Base-by-base conservation (phyloP, 1,139 yeast genomes). In the Lodderomyces oxycetoniae region DNA sequence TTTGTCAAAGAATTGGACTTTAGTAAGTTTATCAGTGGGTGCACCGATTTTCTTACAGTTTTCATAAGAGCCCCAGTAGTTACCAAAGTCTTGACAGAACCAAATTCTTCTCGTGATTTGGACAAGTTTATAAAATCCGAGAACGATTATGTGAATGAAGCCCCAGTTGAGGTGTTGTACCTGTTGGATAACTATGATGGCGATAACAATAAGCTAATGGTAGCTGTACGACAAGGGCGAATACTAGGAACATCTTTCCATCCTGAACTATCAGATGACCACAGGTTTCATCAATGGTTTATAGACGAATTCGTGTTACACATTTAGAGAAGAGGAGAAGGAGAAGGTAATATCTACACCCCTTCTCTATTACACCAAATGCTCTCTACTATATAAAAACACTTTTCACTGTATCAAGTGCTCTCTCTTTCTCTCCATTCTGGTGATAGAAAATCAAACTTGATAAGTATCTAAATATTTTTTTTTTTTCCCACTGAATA, bases 31-130 rank as follows among this genome's bases (percentile, higher is more conserved):
- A 68, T 77, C 12, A 59, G 58, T 2, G 65, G 60, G 3, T 48
- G 60, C 14, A 47, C 42, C 8, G 57, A 56, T 16, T 82, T 79
- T 47, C 75, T 74, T 3, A 70, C 87, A 2, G 73, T 79, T 1
- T 85, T 85, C 51, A 85, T 85, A 30, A 62, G 95, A 31, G 94
- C 94, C 0, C 95, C 95, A 0, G 80, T 81, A 2, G 79, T 84
- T 6, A 67, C 72, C 17, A 52, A 55, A 23, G 50, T 74, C 4
- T 46, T 62, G 34, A 41, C 49, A 14, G 50, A 56, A n/a, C 40
- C 36, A 16, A 11, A n/a, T 6, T 5, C 12, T 23, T 17, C 20
- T 10, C 15, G 21, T 2, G 17, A 17, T 3, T 11, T 14, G 14
- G 5, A 17, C 9, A 49, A 41, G 4, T 42, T 56, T 1, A 53